A percentile compares a stretch with the other conserved stretches of the same genome.
phyloP scores from a whole-genome alignment of 164 flowering plant genomes.

The Sedum album region DNA sequence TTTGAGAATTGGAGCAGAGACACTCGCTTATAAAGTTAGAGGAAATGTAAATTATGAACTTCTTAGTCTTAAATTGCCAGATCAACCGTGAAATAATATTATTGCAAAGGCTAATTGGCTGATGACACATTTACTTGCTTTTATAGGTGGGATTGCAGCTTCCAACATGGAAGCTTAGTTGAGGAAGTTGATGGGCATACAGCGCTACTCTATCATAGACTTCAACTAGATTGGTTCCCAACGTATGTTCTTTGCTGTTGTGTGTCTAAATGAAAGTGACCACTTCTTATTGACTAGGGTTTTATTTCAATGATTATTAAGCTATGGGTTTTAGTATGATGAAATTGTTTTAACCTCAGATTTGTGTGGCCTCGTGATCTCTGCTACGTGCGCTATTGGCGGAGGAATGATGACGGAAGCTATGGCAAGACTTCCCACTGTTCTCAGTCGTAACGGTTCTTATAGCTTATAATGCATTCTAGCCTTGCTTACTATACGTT shows the following conservation, averaged over 20 bases:
- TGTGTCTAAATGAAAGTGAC: not conserved
- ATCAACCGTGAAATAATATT: too few relatives aligned
- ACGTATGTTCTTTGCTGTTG: conserved; percentile 34
- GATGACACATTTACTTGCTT: not conserved
- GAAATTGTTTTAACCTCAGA: conserved; percentile 30
- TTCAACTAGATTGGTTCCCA: conserved; percentile 96
- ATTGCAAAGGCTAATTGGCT: too few relatives aligned
- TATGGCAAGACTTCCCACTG: conserved; percentile 45
- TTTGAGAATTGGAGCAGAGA: too few relatives aligned
- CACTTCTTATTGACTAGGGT: not conserved
- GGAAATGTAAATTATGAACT: too few relatives aligned
- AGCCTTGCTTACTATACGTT: conserved; percentile 10
- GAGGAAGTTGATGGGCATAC: conserved; percentile 99
- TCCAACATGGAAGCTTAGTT: conserved; percentile 93
- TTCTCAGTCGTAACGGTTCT: not conserved
- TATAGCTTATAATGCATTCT: not conserved
- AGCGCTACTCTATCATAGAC: conserved; percentile 85
- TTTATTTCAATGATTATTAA: not conserved
- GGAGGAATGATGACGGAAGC: conserved; percentile 99
- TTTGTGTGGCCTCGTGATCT: conserved; percentile 99
- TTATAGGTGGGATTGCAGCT: conserved; percentile 96
- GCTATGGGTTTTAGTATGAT: not conserved
- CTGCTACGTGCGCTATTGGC: conserved; percentile 98
- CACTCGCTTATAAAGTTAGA: too few relatives aligned
- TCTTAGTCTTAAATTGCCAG: not conserved